Percentiles rank a stretch among this genome's conserved stretches.
Conservation (phyloP, 106 monocot genomes). For the Allium sativum region DNA sequence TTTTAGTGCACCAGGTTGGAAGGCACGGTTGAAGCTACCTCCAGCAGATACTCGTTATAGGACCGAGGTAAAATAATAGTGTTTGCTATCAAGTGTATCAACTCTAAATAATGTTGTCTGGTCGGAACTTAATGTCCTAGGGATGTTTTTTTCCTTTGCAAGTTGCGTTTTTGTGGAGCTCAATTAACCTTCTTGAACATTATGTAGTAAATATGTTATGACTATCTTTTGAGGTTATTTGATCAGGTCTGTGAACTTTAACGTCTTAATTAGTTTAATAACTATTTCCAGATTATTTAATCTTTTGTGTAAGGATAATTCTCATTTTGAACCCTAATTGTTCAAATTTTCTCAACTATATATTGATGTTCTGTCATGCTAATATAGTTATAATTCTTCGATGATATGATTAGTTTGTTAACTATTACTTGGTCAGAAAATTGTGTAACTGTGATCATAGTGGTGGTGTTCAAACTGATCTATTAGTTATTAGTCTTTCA, state of each 20-base stretch:
- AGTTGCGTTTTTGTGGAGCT: neutral
- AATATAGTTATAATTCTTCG: too few relatives aligned
- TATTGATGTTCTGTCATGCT: too few relatives aligned
- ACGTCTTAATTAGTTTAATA: neutral
- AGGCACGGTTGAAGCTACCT: conserved; percentile 46
- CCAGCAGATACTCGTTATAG: conserved; percentile 49
- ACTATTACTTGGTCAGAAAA: too few relatives aligned
- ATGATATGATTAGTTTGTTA: too few relatives aligned
- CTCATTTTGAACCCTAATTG: too few relatives aligned
- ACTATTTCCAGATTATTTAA: neutral
- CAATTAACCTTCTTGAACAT: neutral
- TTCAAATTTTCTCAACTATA: too few relatives aligned
- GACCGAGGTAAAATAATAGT: conserved; percentile 36
- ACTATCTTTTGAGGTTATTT: neutral
- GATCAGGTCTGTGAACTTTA: neutral
- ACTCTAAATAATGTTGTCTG: neutral
- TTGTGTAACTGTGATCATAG: too few relatives aligned
- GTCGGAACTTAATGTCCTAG: neutral
- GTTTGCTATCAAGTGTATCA: neutral
- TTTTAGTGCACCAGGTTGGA: conserved; percentile 60
- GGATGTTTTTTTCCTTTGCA: neutral
- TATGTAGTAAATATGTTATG: neutral
- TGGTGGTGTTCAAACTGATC: too few relatives aligned
- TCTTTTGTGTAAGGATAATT: neutral
- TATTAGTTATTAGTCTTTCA: too few relatives aligned